These are phyloP conservation scores for Wickerhamiella spandovensis DNA, from an alignment of 805 yeast genomes.

Conservation along the genomic window DNA sequence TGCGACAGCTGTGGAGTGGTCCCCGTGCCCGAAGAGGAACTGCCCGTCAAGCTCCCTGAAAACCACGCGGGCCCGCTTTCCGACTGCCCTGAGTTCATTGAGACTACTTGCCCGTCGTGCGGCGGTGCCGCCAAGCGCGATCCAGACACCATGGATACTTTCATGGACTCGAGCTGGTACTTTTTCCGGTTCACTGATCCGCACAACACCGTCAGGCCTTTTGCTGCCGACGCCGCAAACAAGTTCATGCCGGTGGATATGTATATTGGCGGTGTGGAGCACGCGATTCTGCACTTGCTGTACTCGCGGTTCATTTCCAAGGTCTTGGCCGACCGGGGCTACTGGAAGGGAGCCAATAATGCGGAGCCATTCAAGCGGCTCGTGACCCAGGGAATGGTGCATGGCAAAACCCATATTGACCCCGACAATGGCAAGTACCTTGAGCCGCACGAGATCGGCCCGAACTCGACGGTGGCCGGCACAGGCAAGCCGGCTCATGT, in stretches of 20 bases:
- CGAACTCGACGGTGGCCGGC: conserved; percentile 28
- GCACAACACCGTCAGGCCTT: conserved; percentile 42
- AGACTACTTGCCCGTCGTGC: conserved; percentile 74
- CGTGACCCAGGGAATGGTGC: conserved; percentile 97
- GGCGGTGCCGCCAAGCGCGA: conserved; percentile 59
- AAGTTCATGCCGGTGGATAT: conserved; percentile 69
- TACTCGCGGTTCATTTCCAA: conserved; percentile 80
- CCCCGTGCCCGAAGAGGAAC: conserved; percentile 76
- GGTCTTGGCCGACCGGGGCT: conserved; percentile 51
- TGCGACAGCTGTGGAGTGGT: conserved; percentile 80
- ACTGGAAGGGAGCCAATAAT: conserved; percentile 48
- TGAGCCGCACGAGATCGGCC: conserved; percentile 61
- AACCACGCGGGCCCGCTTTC: conserved; percentile 52
- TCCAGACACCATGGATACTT: conserved; percentile 97
- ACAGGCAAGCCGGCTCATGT: conserved; percentile 41
- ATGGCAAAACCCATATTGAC: conserved; percentile 69
- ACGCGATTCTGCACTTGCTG: conserved; percentile 82
- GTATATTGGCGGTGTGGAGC: conserved; percentile 92
- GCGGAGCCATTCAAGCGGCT: conserved; percentile 76
- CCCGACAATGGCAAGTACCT: conserved; percentile 62
- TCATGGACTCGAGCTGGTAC: conserved; percentile 97
- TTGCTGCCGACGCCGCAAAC: conserved; percentile 37
- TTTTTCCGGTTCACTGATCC: conserved; percentile 75
- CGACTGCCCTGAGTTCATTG: conserved; percentile 50
- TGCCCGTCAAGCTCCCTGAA: conserved; percentile 73